Conservation (phyloP, 805 yeast genomes). For the Brettanomyces nanus region DNA sequence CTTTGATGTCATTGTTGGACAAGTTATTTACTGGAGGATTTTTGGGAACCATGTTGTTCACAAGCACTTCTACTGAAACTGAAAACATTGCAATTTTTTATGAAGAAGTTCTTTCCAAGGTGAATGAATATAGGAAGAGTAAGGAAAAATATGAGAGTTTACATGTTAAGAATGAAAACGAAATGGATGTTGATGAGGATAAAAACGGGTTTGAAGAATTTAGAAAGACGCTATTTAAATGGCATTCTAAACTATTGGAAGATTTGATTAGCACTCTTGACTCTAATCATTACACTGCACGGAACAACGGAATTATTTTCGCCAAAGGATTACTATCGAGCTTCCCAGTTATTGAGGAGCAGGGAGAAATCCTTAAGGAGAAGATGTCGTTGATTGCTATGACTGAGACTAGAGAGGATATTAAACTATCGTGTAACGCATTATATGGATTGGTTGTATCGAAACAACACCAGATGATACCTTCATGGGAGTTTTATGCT, state of each 20-base stretch:
- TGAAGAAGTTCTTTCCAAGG: constrained; percentile 41
- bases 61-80: constrained; percentile 69
- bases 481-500: constrained; percentile 48
- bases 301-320: constrained; percentile 73
- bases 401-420: constrained; percentile 66
- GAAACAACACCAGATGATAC: constrained; percentile 41
- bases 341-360: constrained; percentile 63
- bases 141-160: constrained; percentile 23
- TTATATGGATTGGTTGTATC: constrained; percentile 58
- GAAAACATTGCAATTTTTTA: constrained; percentile 76
- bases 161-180: constrained; percentile 16
- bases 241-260: constrained; percentile 44
- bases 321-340: constrained; percentile 51
- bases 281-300: constrained; percentile 60
- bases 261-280: constrained; percentile 36
- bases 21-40: constrained; percentile 34
- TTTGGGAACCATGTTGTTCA: constrained; percentile 51
- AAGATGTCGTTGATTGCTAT: constrained; percentile 39
- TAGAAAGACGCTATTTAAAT: constrained; percentile 37
- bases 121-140: constrained; percentile 31
- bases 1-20: constrained; percentile 34
- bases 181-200: constrained; percentile 2
- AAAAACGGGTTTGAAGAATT: constrained; percentile 24
- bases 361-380: constrained; percentile 44
- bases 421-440: constrained; percentile 69